phyloP scores from a whole-genome alignment of 495 filamentous ascomycete species.

The Annulohypoxylon stygium region DNA sequence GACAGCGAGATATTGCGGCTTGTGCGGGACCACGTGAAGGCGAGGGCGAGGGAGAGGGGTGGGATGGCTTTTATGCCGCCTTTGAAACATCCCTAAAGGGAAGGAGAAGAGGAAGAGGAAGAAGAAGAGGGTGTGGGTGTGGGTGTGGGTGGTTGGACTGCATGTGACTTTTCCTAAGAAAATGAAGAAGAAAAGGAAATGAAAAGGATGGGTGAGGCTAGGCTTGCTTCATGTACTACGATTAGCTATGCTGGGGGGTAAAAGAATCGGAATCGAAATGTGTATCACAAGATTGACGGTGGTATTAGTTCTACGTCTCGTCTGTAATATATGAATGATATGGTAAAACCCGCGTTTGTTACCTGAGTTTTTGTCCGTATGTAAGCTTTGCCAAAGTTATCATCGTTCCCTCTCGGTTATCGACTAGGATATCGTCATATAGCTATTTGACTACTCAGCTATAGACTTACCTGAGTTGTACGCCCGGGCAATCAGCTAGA shows the following conservation, averaged over 20 bases:
- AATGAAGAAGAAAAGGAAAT: too few species aligned
- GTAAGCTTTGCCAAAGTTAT: too few species aligned
- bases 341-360: background rate
- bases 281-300: background rate
- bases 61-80: constrained; percentile 66
- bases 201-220: too few species aligned
- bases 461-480: too few species aligned
- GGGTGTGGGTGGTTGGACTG: background rate
- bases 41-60: constrained; percentile 45
- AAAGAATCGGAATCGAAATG: background rate
- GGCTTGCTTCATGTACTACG: background rate
- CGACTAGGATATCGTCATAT: too few species aligned
- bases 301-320: background rate
- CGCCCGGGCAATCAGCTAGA: too few species aligned
- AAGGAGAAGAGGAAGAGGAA: too few species aligned
- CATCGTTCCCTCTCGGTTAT: too few species aligned
- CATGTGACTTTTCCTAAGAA: too few species aligned
- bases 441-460: too few species aligned
- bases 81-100: constrained; percentile 39
- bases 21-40: constrained; percentile 81
- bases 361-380: too few species aligned
- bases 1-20: constrained; percentile 81
- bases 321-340: background rate
- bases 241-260: background rate
- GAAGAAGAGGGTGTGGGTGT: background rate